A percentile compares a stretch with the other conserved stretches of the same genome.
phyloP scores from a whole-genome alignment of 768 basidiomycete genomes.

The Tulasnella sp. region DNA sequence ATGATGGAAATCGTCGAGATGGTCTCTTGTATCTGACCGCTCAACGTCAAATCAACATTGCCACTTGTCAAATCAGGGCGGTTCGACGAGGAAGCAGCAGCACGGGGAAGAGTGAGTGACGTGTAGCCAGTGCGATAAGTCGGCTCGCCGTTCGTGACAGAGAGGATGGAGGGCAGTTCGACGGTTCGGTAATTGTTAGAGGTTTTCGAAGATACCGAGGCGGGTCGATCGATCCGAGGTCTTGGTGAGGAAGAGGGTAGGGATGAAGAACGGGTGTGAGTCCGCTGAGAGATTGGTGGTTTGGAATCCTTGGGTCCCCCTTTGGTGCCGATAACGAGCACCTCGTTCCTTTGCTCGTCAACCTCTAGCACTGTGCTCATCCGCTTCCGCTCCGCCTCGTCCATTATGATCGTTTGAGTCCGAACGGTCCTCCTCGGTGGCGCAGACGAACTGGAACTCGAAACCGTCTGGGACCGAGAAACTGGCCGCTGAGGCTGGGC shows the following conservation, averaged over 20 bases:
- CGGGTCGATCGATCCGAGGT: constrained; percentile 1
- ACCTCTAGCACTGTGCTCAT: constrained; percentile 33
- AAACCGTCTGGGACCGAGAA: background rate
- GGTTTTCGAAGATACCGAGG: constrained; percentile 14
- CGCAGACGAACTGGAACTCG: background rate
- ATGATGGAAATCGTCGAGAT: constrained; percentile 62
- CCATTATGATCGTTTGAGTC: background rate
- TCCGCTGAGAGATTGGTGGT: constrained; percentile 15
- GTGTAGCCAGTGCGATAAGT: constrained; percentile 27
- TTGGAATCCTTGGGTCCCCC: background rate
- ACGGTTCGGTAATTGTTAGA: constrained; percentile 21
- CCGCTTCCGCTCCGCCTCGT: constrained; percentile 15
- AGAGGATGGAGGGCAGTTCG: constrained; percentile 27
- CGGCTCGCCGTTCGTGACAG: constrained; percentile 14
- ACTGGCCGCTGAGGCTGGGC: too few relatives aligned
- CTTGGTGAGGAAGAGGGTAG: constrained; percentile 21
- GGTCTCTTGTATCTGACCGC: constrained; percentile 71
- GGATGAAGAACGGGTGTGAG: constrained; percentile 21
- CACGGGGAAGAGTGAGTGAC: constrained; percentile 35
- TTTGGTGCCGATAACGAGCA: constrained; percentile 15
- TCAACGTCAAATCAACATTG: constrained; percentile 47
- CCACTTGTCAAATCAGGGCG: constrained; percentile 24
- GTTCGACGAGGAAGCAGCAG: constrained; percentile 27
- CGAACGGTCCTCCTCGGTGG: background rate
- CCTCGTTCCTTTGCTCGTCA: constrained; percentile 27